Base-by-base conservation (phyloP, 2,329 filamentous ascomycete genomes). In the Amauroascus verrucosus region DNA sequence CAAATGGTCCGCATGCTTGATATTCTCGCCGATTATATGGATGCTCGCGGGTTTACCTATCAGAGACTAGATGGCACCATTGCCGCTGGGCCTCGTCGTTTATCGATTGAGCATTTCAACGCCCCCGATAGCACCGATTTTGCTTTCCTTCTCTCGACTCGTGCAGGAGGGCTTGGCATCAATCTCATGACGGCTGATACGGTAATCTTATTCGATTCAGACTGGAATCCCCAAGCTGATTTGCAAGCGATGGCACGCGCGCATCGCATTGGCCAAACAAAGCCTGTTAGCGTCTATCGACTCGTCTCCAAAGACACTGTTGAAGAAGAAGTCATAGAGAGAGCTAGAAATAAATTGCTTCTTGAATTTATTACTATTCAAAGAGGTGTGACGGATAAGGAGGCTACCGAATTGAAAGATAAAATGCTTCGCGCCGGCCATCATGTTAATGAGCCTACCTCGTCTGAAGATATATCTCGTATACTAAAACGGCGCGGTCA, bases 1-100 rank as follows among this genome's bases (percentile, higher is more conserved):
- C 93, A 98, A 67, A 98, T 98, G 93, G 94, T 98, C 33, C 94
- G 88, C 66, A 97, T 98, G 86, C 79, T 98, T 20, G 90, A 98
- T 64, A 93, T 98, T 51, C 77, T 98, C 1, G 88, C 88, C 44
- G 91, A 98, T 63, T 98, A 98, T 66, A 81, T 97, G 59, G 86
- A 88, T 49, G 80, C 93, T 51, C 85, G 93, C 58, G 89, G 90
- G n/a, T 94, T 97, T 69, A 84, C 93, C 55, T 97, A 93, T 65
- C 94, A 98, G 66, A 82, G 93, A 16, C 80, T 98, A 6, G 93
- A 98, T 66, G 93, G 93, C 61, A 98, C 93, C 1, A 95, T 98
- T 60, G 85, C 88, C 32, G 86, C 93, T 11, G 85, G 83, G 1
- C 84, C 90, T 55, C 83, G 93, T 63, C 88, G 90, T 56, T 85